These are phyloP conservation scores for Cicer bijugum DNA, from an alignment of 306 rosid species.

Conservation along the genomic window DNA sequence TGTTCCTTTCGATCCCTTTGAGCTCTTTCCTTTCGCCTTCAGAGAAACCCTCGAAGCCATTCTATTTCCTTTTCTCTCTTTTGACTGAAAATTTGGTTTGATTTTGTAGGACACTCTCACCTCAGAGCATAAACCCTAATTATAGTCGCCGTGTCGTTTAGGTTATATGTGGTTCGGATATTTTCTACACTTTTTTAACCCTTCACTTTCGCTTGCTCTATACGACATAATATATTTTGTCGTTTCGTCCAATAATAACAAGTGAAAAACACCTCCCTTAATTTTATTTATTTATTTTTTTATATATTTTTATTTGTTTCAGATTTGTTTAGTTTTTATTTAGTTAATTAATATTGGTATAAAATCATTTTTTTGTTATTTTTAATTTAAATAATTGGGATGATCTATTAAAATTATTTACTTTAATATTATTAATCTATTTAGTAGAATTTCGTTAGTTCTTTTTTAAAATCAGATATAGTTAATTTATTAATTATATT, in stretches of 20 bases:
- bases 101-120: not conserved
- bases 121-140: conserved; percentile 47
- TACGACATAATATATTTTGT: not conserved
- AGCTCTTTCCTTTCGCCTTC: conserved; percentile 73
- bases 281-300: too few relatives aligned
- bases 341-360: too few relatives aligned
- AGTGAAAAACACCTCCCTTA: not conserved
- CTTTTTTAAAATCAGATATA: too few relatives aligned
- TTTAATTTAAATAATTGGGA: too few relatives aligned
- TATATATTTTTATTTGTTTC: too few relatives aligned
- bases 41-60: conserved; percentile 83
- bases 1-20: conserved; percentile 62
- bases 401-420: too few relatives aligned
- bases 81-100: not conserved
- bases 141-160: conserved; percentile 19
- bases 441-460: too few relatives aligned
- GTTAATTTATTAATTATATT: too few relatives aligned
- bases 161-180: not conserved
- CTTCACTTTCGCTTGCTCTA: not conserved
- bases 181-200: not conserved
- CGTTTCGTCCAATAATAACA: not conserved
- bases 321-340: too few relatives aligned
- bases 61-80: not conserved
- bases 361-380: too few relatives aligned
- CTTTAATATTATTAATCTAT: too few relatives aligned